Conservation (phyloP, 768 basidiomycete genomes). For the Boletus reticuloceps region DNA sequence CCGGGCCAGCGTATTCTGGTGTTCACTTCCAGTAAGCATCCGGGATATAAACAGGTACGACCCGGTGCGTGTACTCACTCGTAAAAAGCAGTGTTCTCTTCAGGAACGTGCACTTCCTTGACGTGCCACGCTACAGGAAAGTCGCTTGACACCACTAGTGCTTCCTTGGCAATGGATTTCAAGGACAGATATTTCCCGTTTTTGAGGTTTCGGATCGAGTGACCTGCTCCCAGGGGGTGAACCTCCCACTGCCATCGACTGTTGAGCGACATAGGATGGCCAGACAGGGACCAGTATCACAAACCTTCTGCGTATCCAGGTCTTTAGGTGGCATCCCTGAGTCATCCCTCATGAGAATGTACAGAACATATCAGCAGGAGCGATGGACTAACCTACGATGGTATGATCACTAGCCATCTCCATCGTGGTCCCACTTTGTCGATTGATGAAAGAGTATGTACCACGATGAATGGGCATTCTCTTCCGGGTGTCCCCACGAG, state of each 20-base stretch:
- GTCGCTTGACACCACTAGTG: conserved; percentile 23
- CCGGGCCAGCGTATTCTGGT: conserved; percentile 30
- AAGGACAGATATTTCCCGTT: conserved; percentile 31
- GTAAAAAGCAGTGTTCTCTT: conserved; percentile 28
- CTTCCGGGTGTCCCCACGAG: conserved; percentile 18
- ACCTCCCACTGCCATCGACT: conserved; percentile 26
- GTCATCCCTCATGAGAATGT: not conserved
- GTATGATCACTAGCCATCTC: conserved; percentile 24
- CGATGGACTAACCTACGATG: conserved; percentile 21
- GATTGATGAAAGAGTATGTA: conserved; percentile 29
- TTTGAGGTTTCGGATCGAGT: conserved; percentile 31
- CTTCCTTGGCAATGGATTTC: conserved; percentile 24
- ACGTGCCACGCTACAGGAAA: conserved; percentile 29
- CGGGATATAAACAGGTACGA: not conserved
- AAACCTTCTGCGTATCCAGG: conserved; percentile 27
- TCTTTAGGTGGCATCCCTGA: conserved; percentile 32
- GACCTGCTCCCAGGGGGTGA: conserved; percentile 26
- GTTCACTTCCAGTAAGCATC: not conserved
- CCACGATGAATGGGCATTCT: conserved; percentile 28
- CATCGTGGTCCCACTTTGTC: conserved; percentile 33
- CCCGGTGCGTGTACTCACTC: conserved; percentile 20
- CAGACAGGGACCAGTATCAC: not conserved
- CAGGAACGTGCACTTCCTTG: conserved; percentile 21
- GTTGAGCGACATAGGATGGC: not conserved
- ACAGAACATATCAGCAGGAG: not conserved